Evolutionary conservation across 73 alveolate genomes (phyloP).

Genomic region (Stentor coeruleus): DNA sequence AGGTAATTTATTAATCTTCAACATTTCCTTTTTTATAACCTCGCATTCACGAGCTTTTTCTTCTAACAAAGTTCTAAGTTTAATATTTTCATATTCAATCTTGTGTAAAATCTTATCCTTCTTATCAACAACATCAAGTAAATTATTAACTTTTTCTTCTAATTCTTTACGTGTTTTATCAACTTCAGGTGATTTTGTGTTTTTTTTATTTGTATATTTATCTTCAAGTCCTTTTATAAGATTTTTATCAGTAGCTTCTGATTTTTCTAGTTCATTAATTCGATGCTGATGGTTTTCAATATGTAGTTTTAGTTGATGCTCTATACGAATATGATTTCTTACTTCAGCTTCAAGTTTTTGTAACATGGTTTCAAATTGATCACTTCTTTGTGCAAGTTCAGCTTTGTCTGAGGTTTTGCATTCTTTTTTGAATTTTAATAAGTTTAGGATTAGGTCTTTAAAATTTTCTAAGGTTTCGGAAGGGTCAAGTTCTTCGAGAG

Average conservation of each 20-base stretch:
- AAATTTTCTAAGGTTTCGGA: no score
- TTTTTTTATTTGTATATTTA: background rate
- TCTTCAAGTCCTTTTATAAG: no score
- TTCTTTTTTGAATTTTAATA: no score
- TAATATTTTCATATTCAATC: background rate
- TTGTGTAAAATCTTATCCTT: background rate
- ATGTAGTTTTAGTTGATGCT: slow-evolving; percentile 71
- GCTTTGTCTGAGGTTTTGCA: no score
- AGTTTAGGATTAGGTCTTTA: no score
- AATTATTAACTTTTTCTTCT: background rate
- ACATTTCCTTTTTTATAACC: background rate
- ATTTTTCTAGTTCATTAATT: slow-evolving; percentile 67
- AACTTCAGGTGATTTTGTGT: background rate
- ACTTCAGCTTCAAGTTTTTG: slow-evolving; percentile 78
- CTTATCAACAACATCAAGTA: background rate
- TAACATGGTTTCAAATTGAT: slow-evolving; percentile 28
- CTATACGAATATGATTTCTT: slow-evolving; percentile 73
- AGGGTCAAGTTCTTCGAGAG: no score
- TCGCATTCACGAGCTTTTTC: background rate
- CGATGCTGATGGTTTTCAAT: slow-evolving; percentile 65
- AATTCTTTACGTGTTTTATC: background rate
- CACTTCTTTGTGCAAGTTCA: no score
- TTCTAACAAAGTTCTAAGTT: background rate
- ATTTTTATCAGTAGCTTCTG: background rate
- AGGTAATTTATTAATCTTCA: background rate